phyloP scores from a whole-genome alignment of 1,284 basidiomycete species.

The Fomitopsis betulina region DNA sequence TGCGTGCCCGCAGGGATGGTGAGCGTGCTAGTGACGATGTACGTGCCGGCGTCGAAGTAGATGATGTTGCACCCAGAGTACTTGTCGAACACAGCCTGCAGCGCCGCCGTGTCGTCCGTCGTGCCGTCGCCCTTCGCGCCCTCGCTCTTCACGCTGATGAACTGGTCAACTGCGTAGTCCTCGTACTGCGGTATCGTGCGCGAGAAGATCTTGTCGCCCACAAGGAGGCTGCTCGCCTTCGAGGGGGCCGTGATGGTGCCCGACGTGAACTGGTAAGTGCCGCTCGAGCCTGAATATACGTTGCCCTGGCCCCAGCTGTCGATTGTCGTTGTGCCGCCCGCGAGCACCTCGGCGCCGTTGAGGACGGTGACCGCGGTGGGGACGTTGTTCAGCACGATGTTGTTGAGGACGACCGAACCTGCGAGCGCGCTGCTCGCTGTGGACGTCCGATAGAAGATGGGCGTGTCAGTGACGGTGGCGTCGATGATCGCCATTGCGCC shows the following conservation, averaged over 20 bases:
- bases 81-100: conserved; percentile 59
- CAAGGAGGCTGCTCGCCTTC: conserved; percentile 56
- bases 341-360: conserved; percentile 45
- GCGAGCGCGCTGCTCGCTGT: conserved; percentile 24
- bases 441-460: conserved; percentile 34
- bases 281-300: conserved; percentile 47
- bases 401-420: conserved; percentile 58
- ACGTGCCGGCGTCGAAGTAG: conserved; percentile 69
- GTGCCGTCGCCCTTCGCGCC: conserved; percentile 73
- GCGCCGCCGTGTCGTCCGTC: conserved; percentile 71
- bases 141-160: conserved; percentile 65
- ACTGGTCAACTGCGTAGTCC: conserved; percentile 51
- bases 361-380: conserved; percentile 46
- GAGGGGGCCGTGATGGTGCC: conserved; percentile 39
- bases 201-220: conserved; percentile 60
- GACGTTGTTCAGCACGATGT: conserved; percentile 51
- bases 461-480: conserved; percentile 45
- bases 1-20: conserved; percentile 67
- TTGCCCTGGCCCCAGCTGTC: conserved; percentile 71
- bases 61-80: conserved; percentile 73
- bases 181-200: conserved; percentile 44
- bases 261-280: conserved; percentile 42
- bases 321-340: conserved; percentile 53
- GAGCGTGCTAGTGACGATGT: conserved; percentile 68
- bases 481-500: conserved; percentile 61